Conservation (phyloP, 495 filamentous ascomycete species). For the Tuber indicum region DNA sequence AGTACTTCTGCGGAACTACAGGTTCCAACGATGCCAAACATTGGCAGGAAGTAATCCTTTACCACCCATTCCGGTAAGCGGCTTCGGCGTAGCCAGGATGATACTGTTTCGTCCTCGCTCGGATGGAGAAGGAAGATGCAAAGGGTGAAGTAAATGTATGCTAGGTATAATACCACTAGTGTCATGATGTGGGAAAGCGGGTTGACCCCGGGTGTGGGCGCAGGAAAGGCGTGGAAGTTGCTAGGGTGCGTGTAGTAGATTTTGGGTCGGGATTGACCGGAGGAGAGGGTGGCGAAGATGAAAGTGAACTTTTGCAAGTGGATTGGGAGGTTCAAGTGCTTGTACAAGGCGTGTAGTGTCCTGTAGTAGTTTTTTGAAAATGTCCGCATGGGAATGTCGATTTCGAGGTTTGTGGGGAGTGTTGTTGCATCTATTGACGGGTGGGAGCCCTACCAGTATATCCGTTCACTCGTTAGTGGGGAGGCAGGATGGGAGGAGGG, state of each 20-base stretch:
- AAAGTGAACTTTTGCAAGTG: constrained; percentile 48
- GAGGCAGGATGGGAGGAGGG: constrained; percentile 12
- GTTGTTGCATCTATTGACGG: constrained; percentile 43
- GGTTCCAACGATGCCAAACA: constrained; percentile 51
- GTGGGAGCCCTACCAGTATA: constrained; percentile 38
- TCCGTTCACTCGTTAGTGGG: background rate
- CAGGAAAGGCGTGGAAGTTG: constrained; percentile 48
- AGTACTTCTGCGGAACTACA: constrained; percentile 51
- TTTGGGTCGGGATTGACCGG: background rate
- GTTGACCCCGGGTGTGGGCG: constrained; percentile 33
- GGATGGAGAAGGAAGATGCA: constrained; percentile 49
- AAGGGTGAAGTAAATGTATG: constrained; percentile 48
- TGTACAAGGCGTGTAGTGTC: constrained; percentile 53
- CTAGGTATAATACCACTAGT: constrained; percentile 10
- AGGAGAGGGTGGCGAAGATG: constrained; percentile 39
- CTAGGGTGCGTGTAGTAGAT: constrained; percentile 48
- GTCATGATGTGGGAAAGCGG: constrained; percentile 15
- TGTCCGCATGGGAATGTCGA: constrained; percentile 56
- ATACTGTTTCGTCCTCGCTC: constrained; percentile 44
- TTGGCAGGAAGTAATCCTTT: constrained; percentile 49
- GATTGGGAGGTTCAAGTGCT: constrained; percentile 48
- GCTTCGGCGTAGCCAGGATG: constrained; percentile 48
- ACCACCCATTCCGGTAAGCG: constrained; percentile 46
- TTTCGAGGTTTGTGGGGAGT: constrained; percentile 35
- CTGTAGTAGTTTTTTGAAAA: constrained; percentile 53